These are phyloP conservation scores for Tylopilus rubrobrunneus DNA, from an alignment of 768 basidiomycete genomes.

Conservation along the genomic window DNA sequence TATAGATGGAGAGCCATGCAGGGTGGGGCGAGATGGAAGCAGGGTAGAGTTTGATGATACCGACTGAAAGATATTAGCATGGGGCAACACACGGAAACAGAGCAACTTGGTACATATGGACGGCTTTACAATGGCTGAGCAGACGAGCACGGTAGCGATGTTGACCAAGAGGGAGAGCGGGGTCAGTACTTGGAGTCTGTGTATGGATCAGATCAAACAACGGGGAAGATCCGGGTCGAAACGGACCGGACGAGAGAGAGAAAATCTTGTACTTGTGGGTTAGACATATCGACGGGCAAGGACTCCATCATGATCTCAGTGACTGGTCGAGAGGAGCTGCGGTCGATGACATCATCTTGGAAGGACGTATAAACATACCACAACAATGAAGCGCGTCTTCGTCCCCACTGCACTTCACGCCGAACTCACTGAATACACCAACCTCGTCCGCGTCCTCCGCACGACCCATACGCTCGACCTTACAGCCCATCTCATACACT, in stretches of 20 bases:
- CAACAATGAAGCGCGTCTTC: slow-evolving; percentile 28
- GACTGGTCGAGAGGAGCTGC: neutral
- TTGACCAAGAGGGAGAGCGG: slow-evolving; percentile 81
- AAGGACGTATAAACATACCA: slow-evolving; percentile 1
- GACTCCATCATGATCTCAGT: slow-evolving; percentile 46
- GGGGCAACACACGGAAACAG: neutral
- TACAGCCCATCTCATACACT: slow-evolving; percentile 43
- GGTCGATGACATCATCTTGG: slow-evolving; percentile 15
- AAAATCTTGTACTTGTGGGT: slow-evolving; percentile 63
- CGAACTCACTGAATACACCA: slow-evolving; percentile 66
- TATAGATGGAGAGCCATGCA: slow-evolving; percentile 54
- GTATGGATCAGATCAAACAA: neutral
- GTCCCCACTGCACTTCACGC: slow-evolving; percentile 56
- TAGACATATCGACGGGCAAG: slow-evolving; percentile 53
- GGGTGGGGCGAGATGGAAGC: slow-evolving; percentile 71
- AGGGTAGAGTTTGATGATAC: slow-evolving; percentile 51
- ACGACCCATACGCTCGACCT: slow-evolving; percentile 57
- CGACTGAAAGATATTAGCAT: slow-evolving; percentile 32
- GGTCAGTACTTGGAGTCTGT: slow-evolving; percentile 79
- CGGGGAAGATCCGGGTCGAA: neutral
- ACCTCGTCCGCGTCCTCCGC: slow-evolving; percentile 61
- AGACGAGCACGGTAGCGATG: slow-evolving; percentile 60
- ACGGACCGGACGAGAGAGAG: slow-evolving; percentile 57
- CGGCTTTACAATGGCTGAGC: slow-evolving; percentile 62
- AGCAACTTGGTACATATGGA: slow-evolving; percentile 42